Evolutionary conservation across 78 protist species (phyloP), one percentile per base, ranked within the genome.

Genomic region (Dictyostelium capitatum): DNA sequence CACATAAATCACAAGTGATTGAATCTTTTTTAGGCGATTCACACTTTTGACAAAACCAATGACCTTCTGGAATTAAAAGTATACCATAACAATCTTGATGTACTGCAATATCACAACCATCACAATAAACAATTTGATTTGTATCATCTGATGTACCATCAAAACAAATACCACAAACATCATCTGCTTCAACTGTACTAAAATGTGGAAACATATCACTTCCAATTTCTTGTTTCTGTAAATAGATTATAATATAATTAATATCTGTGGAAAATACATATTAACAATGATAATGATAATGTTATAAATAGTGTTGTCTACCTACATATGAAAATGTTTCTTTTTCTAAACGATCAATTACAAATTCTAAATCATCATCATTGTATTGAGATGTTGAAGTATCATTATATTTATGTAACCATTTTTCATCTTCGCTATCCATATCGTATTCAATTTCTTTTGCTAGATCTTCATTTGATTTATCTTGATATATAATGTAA

Each of bases 1-100:
- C 46, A 77, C 93, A 87, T 28, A 87, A 41, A 23, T 28, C 19
- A 77, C 93, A 87, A 23, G 62, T 20, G 8, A 87, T 77, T 30
- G 23, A 15, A 7, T 32, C 59, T 37, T 87, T 87, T 1, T 47
- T 20, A 0, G 83, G 57, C 20, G 95, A 82, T 64, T 95, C 93
- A 69, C 97, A 95, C 6, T 79, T 69, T 43, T 83, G 97, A 79
- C 97, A 95, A 37, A 84, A 84, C 97, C 97, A 95, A 46, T 82
- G 85, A 41, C 95, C 97, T 28, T 95, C 95, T 8, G 97, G 97
- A 19, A 95, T 95, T 28, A 83, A 50, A n/a, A 23, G 9, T 37
- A 95, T 90, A 41, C 97, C 95, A 80, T 95, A 95, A 25, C 97
- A 95, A 41, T 89, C 97, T 64, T 95, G 97, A 41, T 95, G 97